Evolutionary conservation across 1,284 basidiomycete genomes (phyloP).

Genomic region (Puccinia polysora): DNA sequence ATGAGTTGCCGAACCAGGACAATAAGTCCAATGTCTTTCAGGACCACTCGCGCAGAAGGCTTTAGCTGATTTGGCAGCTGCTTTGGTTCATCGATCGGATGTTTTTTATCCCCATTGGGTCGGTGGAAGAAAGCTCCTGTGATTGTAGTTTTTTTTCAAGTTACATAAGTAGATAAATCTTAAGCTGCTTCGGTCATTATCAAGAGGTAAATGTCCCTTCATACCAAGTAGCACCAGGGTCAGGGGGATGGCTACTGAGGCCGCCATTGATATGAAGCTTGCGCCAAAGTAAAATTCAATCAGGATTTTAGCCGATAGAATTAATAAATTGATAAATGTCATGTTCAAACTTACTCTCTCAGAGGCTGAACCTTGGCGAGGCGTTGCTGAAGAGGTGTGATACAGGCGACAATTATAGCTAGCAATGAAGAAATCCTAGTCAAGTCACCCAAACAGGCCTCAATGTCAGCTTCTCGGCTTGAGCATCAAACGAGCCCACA

Average conservation of each 20-base stretch:
- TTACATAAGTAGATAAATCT: not conserved
- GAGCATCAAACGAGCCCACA: not conserved
- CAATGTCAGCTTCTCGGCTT: conserved; percentile 44
- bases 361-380: conserved; percentile 53
- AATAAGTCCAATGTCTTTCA: conserved; percentile 19
- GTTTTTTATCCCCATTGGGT: conserved; percentile 1
- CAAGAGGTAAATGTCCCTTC: conserved; percentile 47
- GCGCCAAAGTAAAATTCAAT: not conserved
- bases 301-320: not conserved
- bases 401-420: conserved; percentile 54
- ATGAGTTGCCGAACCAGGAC: conserved; percentile 40
- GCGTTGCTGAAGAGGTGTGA: conserved; percentile 53
- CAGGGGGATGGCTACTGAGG: conserved; percentile 55
- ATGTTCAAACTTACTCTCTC: conserved; percentile 48
- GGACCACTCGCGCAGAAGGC: conserved; percentile 32
- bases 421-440: conserved; percentile 54
- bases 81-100: not conserved
- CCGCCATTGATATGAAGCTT: conserved; percentile 54
- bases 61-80: conserved; percentile 45
- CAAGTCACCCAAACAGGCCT: conserved; percentile 52
- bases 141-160: not conserved
- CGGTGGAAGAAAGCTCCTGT: conserved; percentile 35
- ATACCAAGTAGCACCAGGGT: conserved; percentile 55
- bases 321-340: not conserved
- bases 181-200: not conserved